Evolutionary conservation across 208 protist species (phyloP), one percentile per base, ranked within the genome.

Genomic region (Jaenimonas drosophilae): DNA sequence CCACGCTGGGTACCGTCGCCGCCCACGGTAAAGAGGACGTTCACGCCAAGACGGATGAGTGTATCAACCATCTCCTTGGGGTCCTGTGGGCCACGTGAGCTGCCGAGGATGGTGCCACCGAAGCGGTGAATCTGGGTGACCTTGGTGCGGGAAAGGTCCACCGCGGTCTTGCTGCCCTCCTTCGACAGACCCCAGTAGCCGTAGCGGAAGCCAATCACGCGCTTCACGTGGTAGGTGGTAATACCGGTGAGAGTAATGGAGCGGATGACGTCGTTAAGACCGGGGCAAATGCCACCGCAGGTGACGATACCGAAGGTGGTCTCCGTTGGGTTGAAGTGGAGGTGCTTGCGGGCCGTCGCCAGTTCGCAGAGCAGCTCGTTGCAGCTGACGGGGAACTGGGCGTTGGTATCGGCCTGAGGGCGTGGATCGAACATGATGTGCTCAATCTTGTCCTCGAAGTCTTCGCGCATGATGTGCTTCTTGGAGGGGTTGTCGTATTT

Each of bases 201-300:
- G 53, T 80, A 95, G 45, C 79, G 80, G 67, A 96, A 91, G 38
- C 92, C 92, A 55, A 92, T 77, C 3, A 97, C 85, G 24, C 76
- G 69, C 59, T 89, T 85, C 49, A 97, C 87, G 50, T 77, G 71
- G 71, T 97, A 97, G 11, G 50, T 24, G 31, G 71, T 57, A 30
- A 75, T 81, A 30, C 69, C 74, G 26, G 68, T 67, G 39, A 94
- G 69, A 7, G 81, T 88, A 33, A 97, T 70, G 49, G 76, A 94
- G 50, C 89, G 91, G 47, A 97, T 96, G 32, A 97, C 89, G 29
- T 93, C 81, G 70, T 97, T 97, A 20, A 97, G 77, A 46, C 94
- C 94, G 26, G 94, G 94, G 70, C 94, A 97, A 48, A 97, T 92
- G 30, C 94, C 94, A 43, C 94, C 94, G 69, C 94, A 97, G 14